Evolutionary conservation across 192 early-diverging fungal species (phyloP).

Genomic region (Entomortierella parvispora): DNA sequence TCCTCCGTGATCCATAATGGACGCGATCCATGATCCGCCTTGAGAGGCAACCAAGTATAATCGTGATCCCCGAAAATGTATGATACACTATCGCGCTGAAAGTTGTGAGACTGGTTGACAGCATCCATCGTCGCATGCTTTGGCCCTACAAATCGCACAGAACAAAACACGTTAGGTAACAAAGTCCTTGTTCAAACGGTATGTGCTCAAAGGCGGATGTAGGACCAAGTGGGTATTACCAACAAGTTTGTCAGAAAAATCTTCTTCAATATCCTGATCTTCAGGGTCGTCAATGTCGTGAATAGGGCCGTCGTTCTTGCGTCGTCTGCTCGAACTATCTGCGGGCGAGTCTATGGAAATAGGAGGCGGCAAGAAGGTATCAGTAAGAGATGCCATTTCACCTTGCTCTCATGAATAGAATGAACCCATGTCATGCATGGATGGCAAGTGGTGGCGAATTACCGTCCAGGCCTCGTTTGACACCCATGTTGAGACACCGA

Average conservation of each 20-base stretch:
- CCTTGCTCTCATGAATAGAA: too few species aligned
- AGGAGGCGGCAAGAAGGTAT: too few species aligned
- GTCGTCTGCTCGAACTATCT: slow-evolving; percentile 17
- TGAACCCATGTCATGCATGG: too few species aligned
- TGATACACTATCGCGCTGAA: slow-evolving; percentile 62
- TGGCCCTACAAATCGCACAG: slow-evolving; percentile 13
- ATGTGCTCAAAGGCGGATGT: not conserved
- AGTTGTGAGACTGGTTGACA: slow-evolving; percentile 25
- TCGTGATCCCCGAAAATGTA: slow-evolving; percentile 76
- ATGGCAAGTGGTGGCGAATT: too few species aligned
- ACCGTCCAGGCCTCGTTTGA: too few species aligned
- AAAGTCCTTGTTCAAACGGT: not conserved
- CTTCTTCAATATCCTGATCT: slow-evolving; percentile 46
- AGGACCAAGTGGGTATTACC: slow-evolving; percentile 23
- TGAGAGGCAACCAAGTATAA: slow-evolving; percentile 83
- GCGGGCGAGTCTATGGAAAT: too few species aligned
- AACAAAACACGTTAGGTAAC: not conserved
- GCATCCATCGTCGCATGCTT: slow-evolving; percentile 47
- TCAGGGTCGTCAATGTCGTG: slow-evolving; percentile 34
- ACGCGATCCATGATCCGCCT: slow-evolving; percentile 86
- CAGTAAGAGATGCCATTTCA: too few species aligned
- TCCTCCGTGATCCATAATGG: slow-evolving; percentile 92
- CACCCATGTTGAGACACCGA: not conserved
- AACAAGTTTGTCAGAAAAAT: slow-evolving; percentile 32
- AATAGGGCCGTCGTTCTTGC: slow-evolving; percentile 44